Conservation (phyloP, 495 filamentous ascomycete species). For the Aspergillus nidulans region DNA sequence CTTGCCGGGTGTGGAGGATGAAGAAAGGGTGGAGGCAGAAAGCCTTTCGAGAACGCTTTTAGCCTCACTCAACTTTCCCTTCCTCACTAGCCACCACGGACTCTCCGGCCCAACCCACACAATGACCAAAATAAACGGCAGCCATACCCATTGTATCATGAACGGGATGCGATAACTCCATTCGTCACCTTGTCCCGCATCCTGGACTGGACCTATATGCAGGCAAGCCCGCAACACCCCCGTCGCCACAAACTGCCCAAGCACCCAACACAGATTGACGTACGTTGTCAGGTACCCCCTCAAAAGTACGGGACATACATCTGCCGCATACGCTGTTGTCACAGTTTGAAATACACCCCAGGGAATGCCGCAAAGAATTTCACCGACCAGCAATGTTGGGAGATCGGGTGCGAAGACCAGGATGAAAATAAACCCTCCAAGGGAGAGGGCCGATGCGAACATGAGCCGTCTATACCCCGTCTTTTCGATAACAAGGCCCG, state of each 20-base stretch:
- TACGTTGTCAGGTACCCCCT: conserved; percentile 67
- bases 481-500: conserved; percentile 59
- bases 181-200: conserved; percentile 31
- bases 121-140: conserved; percentile 58
- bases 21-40: neutral
- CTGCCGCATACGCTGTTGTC: conserved; percentile 67
- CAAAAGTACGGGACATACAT: conserved; percentile 65
- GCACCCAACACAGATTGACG: conserved; percentile 70
- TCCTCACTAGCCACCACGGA: conserved; percentile 71
- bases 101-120: conserved; percentile 63
- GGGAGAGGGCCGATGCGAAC: conserved; percentile 49
- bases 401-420: conserved; percentile 65
- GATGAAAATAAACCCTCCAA: conserved; percentile 61
- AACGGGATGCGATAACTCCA: conserved; percentile 62
- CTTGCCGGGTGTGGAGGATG: conserved; percentile 26
- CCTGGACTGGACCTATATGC: neutral
- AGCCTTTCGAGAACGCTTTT: conserved; percentile 56
- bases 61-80: conserved; percentile 56
- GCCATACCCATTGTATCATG: conserved; percentile 72
- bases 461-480: conserved; percentile 63
- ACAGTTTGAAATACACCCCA: conserved; percentile 74
- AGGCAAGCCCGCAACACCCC: conserved; percentile 59
- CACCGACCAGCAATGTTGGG: conserved; percentile 56
- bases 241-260: conserved; percentile 64
- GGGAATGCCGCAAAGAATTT: conserved; percentile 66